Conservation (phyloP, 1,284 basidiomycete genomes). For the Irpex sp. region DNA sequence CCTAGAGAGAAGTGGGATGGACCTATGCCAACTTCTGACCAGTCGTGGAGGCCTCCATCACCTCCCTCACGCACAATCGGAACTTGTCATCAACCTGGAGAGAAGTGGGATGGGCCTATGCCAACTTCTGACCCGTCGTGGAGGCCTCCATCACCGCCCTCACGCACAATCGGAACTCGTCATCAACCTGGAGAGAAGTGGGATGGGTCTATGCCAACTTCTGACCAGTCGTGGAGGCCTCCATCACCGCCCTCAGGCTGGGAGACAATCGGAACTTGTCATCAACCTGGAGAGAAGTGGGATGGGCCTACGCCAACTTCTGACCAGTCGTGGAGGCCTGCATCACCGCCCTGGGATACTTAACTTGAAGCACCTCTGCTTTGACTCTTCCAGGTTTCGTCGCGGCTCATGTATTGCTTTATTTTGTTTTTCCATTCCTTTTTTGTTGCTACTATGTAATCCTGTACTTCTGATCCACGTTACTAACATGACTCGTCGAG, state of each 20-base stretch:
- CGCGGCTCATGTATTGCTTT: too few species aligned
- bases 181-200: conserved; percentile 61
- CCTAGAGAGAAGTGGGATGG: conserved; percentile 62
- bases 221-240: conserved; percentile 72
- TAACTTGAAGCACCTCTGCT: too few species aligned
- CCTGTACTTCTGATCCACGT: too few species aligned
- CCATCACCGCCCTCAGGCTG: too few species aligned
- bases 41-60: too few species aligned
- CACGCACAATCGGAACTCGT: conserved; percentile 67
- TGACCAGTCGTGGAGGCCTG: conserved; percentile 73
- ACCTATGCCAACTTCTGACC: conserved; percentile 55
- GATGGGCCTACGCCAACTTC: conserved; percentile 55
- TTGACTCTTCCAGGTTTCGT: too few species aligned
- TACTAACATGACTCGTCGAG: too few species aligned
- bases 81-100: conserved; percentile 52
- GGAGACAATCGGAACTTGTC: conserved; percentile 70
- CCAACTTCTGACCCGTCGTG: conserved; percentile 59
- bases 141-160: too few species aligned
- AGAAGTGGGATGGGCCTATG: conserved; percentile 71
- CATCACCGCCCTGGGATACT: too few species aligned
- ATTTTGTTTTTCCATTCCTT: too few species aligned
- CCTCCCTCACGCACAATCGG: too few species aligned
- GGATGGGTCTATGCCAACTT: conserved; percentile 56
- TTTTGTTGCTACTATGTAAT: too few species aligned
- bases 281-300: conserved; percentile 59